Conservation (phyloP, 257 asterid genomes). For the Solanum rostratum region DNA sequence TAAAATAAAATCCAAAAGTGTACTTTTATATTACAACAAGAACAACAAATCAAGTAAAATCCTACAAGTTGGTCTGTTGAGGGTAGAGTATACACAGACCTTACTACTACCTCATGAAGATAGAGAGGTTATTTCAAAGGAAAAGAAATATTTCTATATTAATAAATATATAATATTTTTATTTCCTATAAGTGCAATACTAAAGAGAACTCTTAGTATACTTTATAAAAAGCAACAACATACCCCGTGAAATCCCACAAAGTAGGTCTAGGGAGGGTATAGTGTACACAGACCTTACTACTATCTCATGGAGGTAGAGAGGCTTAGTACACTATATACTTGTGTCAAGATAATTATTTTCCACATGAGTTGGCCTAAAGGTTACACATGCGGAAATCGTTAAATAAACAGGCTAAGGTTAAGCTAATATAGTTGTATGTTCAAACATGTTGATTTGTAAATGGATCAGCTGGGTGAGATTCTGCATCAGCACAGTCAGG, state of each 20-base stretch:
- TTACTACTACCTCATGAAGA: neutral
- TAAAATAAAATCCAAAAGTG: neutral
- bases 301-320: no score
- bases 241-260: no score
- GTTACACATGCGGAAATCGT: neutral
- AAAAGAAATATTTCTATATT: neutral
- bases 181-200: neutral
- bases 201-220: neutral
- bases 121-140: no score
- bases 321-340: neutral
- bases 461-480: no score
- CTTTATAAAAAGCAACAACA: neutral
- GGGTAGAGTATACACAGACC: neutral
- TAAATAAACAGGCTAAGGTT: neutral
- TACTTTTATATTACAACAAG: neutral
- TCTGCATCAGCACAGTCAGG: no score
- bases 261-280: no score
- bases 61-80: neutral
- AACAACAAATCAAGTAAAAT: neutral
- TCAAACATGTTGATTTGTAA: neutral
- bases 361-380: neutral
- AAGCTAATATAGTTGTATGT: neutral
- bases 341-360: neutral
- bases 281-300: no score
- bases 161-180: neutral